Conservation (phyloP, 1,139 yeast species). For the Suhomyces bolitotheri region DNA sequence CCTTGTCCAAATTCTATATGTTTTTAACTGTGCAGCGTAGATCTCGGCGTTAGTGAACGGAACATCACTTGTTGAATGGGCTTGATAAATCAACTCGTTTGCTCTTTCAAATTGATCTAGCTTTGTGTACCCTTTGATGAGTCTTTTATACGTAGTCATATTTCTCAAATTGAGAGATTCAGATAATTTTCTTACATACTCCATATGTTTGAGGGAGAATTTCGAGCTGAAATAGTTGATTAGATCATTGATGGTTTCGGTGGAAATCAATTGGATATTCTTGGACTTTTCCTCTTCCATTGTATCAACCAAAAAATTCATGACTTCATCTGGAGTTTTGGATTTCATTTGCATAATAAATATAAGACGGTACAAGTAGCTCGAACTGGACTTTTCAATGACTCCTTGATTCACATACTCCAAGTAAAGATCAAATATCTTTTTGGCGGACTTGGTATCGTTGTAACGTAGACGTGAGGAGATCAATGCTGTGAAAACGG, state of each 20-base stretch:
- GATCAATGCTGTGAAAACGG: constrained; percentile 52
- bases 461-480: constrained; percentile 46
- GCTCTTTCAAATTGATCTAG: constrained; percentile 38
- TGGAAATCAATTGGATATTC: constrained; percentile 21
- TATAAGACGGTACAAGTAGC: constrained; percentile 41
- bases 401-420: constrained; percentile 13
- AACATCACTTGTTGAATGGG: constrained; percentile 28
- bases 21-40: constrained; percentile 32
- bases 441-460: constrained; percentile 43
- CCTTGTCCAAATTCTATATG: constrained; percentile 33
- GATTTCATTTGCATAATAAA: constrained; percentile 40
- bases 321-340: constrained; percentile 37
- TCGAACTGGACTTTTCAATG: constrained; percentile 33
- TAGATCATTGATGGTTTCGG: constrained; percentile 18
- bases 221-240: constrained; percentile 24
- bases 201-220: constrained; percentile 28
- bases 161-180: constrained; percentile 17
- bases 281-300: constrained; percentile 19
- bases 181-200: constrained; percentile 23
- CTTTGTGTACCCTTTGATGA: constrained; percentile 30
- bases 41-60: constrained; percentile 35
- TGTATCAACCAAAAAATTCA: constrained; percentile 43
- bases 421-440: constrained; percentile 23
- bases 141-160: constrained; percentile 12
- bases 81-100: constrained; percentile 29